These are phyloP conservation scores for Onygenales sp. DNA, from an alignment of 2,329 filamentous ascomycete genomes.

Conservation along the genomic window DNA sequence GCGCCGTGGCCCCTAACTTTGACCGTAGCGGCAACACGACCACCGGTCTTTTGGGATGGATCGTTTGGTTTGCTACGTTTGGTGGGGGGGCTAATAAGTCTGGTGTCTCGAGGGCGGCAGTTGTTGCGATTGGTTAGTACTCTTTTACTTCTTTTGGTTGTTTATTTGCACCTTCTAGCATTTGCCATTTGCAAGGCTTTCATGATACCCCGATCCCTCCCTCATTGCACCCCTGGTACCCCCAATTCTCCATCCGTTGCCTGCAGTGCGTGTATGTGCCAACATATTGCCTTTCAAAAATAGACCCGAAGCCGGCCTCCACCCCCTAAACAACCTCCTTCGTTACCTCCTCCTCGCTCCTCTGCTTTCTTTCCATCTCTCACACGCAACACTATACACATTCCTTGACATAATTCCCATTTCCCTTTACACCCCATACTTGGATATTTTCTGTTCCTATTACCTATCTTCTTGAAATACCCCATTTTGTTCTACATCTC, in stretches of 20 bases:
- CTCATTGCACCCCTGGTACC: not conserved
- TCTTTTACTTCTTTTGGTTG: slow-evolving; percentile 6
- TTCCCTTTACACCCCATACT: slow-evolving; percentile 4
- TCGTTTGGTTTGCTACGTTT: slow-evolving; percentile 30
- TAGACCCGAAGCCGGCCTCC: not conserved
- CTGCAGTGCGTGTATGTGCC: not conserved
- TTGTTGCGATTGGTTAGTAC: slow-evolving; percentile 32
- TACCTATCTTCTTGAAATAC: slow-evolving; percentile 24
- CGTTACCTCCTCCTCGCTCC: not conserved
- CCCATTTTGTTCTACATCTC: not conserved
- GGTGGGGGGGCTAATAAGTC: slow-evolving; percentile 31
- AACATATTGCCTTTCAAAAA: not conserved
- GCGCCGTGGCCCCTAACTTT: slow-evolving; percentile 48
- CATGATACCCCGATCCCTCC: too few relatives aligned
- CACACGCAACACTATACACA: not conserved
- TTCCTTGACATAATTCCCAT: not conserved
- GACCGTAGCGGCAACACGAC: slow-evolving; percentile 45
- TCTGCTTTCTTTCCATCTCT: slow-evolving; percentile 3
- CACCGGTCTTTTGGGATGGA: slow-evolving; percentile 23
- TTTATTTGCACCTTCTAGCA: slow-evolving; percentile 1
- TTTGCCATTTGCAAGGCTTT: not conserved
- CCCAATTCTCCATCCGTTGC: not conserved
- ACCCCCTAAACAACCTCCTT: slow-evolving; percentile 1
- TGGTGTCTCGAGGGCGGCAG: slow-evolving; percentile 25
- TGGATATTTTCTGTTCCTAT: not conserved